These are phyloP conservation scores for Juncus effusus DNA, from an alignment of 176 grass and related monocot species.

Conservation along the genomic window DNA sequence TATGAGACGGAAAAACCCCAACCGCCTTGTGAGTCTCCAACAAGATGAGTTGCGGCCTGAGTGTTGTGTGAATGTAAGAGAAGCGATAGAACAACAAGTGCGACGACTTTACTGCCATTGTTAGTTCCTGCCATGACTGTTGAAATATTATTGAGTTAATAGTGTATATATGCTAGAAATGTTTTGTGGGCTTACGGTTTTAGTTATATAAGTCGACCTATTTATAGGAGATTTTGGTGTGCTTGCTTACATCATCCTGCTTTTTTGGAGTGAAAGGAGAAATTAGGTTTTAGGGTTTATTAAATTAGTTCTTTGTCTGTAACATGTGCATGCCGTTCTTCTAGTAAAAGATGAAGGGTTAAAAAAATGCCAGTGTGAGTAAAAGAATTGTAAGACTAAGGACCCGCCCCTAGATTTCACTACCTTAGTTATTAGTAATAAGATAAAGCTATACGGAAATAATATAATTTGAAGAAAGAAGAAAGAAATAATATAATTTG, in stretches of 20 bases:
- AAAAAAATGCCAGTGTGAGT: no score
- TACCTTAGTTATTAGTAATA: no score
- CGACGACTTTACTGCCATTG: conserved; percentile 13
- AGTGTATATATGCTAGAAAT: background rate
- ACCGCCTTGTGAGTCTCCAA: conserved; percentile 55
- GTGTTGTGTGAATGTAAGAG: conserved; percentile 10
- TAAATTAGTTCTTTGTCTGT: no score
- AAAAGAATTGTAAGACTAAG: no score
- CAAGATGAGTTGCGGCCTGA: conserved; percentile 41
- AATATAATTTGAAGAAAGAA: no score
- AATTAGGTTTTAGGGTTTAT: background rate
- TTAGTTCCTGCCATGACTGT: conserved; percentile 45
- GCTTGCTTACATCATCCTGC: conserved; percentile 22
- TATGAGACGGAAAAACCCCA: conserved; percentile 69
- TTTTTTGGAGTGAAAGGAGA: background rate
- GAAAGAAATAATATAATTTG: no score
- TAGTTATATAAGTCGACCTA: background rate
- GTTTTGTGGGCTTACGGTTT: background rate
- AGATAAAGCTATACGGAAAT: no score
- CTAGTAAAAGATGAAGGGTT: no score
- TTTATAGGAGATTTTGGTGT: background rate
- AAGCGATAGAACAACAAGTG: conserved; percentile 19
- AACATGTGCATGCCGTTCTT: no score
- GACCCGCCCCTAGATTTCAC: no score
- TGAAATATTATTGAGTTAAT: background rate